phyloP scores from a whole-genome alignment of 805 yeast species.

The Debaryomyces castellii region DNA sequence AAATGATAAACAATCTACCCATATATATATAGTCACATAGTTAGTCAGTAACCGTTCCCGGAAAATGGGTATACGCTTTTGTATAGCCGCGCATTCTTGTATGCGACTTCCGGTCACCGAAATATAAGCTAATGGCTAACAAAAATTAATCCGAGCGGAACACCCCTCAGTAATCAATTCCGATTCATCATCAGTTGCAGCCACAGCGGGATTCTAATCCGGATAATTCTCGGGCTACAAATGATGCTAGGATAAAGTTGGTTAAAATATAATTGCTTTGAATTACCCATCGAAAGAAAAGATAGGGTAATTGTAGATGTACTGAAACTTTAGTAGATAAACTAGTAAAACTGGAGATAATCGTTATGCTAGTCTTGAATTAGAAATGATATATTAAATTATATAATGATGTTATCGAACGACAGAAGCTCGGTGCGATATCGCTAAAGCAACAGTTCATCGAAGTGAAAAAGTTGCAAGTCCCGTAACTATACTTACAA shows the following conservation, averaged over 20 bases:
- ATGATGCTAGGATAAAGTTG: neutral
- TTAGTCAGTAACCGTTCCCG: neutral
- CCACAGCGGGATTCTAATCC: neutral
- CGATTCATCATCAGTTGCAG: neutral
- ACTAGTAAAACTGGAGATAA: no score
- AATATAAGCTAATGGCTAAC: neutral
- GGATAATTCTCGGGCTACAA: neutral
- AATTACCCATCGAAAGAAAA: neutral
- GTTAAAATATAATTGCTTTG: neutral
- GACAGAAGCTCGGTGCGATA: neutral
- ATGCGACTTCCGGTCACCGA: neutral
- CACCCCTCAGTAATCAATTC: neutral
- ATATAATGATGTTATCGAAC: neutral
- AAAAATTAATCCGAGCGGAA: neutral
- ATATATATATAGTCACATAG: neutral
- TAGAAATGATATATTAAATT: neutral
- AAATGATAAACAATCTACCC: neutral
- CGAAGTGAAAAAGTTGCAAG: neutral
- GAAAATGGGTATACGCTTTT: neutral
- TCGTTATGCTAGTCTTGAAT: no score
- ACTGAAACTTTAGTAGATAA: no score
- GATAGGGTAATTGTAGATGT: no score
- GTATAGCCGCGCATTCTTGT: neutral
- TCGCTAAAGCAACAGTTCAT: neutral
- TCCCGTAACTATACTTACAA: neutral